phyloP scores from a whole-genome alignment of 257 asterid species.

The Vinca minor region DNA sequence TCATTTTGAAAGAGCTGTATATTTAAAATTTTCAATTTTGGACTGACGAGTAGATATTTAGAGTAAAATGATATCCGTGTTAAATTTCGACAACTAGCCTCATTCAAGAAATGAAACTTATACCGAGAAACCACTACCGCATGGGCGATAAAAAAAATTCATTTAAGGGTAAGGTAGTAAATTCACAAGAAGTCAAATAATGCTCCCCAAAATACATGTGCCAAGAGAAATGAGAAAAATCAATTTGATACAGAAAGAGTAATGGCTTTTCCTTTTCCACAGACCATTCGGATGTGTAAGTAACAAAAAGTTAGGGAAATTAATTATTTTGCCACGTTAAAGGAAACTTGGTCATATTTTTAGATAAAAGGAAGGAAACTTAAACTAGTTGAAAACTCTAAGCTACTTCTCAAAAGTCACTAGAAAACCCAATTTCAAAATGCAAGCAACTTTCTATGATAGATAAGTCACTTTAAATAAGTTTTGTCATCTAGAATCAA shows the following conservation, averaged over 20 bases:
- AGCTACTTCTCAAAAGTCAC: too few relatives aligned
- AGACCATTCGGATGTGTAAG: neutral
- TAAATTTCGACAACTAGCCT: neutral
- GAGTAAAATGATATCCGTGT: neutral
- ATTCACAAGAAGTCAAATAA: neutral
- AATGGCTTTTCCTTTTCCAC: neutral
- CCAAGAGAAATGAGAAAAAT: neutral
- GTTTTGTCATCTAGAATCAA: neutral
- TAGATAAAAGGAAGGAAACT: neutral
- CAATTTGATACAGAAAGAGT: neutral
- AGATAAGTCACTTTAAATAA: neutral
- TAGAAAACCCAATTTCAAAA: neutral
- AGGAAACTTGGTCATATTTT: neutral
- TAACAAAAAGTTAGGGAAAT: neutral
- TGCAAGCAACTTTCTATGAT: neutral
- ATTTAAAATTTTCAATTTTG: neutral
- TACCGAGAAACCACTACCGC: neutral
- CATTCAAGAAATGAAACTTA: neutral
- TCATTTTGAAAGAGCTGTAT: too few relatives aligned
- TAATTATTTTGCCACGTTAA: neutral
- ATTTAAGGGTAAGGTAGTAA: neutral
- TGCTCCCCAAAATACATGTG: neutral
- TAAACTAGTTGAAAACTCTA: neutral
- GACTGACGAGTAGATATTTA: too few relatives aligned
- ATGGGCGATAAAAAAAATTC: neutral